A percentile compares a stretch with the other conserved stretches of the same genome.
These are phyloP conservation scores for Calcarisporium arbuscula DNA, from an alignment of 2,329 filamentous ascomycete genomes.

Conservation along the genomic window DNA sequence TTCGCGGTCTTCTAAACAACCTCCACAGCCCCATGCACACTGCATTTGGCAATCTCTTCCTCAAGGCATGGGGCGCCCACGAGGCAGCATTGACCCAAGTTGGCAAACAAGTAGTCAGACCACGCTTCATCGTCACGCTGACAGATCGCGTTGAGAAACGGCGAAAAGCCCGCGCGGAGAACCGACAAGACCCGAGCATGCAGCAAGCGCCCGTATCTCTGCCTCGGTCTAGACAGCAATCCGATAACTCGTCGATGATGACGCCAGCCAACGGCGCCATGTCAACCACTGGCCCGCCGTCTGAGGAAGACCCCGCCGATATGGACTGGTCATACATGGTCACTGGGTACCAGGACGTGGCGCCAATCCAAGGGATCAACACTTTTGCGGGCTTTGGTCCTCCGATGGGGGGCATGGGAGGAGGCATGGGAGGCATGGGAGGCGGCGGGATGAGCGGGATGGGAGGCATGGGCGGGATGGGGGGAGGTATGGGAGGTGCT, in stretches of 20 bases:
- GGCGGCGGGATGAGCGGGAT: constrained; percentile 9
- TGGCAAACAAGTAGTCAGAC: constrained; percentile 36
- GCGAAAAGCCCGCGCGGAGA: constrained; percentile 22
- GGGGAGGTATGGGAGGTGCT: constrained; percentile 13
- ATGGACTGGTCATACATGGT: constrained; percentile 47
- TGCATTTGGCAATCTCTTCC: constrained; percentile 49
- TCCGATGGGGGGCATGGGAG: constrained; percentile 17
- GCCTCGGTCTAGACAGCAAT: constrained; percentile 14
- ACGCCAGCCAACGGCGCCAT: constrained; percentile 18
- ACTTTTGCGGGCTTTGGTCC: constrained; percentile 23
- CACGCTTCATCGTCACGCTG: constrained; percentile 41
- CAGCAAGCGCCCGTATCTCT: constrained; percentile 18
- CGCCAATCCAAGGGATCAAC: no score
- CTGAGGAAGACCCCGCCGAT: constrained; percentile 24
- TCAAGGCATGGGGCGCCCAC: constrained; percentile 58
- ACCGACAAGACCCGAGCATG: constrained; percentile 15
- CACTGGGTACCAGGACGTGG: constrained; percentile 32
- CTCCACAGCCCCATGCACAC: constrained; percentile 50
- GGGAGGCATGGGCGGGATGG: constrained; percentile 12
- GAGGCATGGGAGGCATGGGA: constrained; percentile 13
- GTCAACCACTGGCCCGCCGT: constrained; percentile 10
- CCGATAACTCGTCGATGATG: constrained; percentile 24
- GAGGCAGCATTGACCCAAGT: constrained; percentile 39
- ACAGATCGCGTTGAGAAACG: constrained; percentile 35
- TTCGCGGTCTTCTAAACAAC: constrained; percentile 41